Percentiles rank a stretch among this genome's conserved stretches.
phyloP scores from a whole-genome alignment of 1,139 yeast species.

The Blastobotrys raffinosifermentans region DNA sequence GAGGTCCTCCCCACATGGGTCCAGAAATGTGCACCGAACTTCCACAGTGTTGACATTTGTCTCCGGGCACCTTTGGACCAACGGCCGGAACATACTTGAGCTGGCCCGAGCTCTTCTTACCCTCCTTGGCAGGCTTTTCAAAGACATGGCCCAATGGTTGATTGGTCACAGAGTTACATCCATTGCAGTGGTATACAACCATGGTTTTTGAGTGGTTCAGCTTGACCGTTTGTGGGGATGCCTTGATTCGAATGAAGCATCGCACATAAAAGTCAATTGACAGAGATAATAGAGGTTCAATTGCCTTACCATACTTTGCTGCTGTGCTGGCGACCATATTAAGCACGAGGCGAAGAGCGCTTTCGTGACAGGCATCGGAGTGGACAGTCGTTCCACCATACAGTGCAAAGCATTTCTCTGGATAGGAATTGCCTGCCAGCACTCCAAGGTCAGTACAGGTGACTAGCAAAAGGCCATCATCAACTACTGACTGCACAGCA shows the following conservation, averaged over 20 bases:
- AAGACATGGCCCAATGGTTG: conserved; percentile 70
- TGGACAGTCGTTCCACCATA: conserved; percentile 90
- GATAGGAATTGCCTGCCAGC: conserved; percentile 91
- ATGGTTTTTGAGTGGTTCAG: conserved; percentile 61
- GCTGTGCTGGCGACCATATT: conserved; percentile 75
- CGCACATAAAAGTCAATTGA: conserved; percentile 92
- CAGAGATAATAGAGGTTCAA: conserved; percentile 78
- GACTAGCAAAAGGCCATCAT: conserved; percentile 77
- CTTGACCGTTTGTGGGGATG: conserved; percentile 78
- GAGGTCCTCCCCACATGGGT: conserved; percentile 88
- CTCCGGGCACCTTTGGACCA: conserved; percentile 47
- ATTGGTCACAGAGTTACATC: conserved; percentile 67
- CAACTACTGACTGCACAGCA: conserved; percentile 73
- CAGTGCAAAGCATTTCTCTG: conserved; percentile 90
- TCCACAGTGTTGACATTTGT: conserved; percentile 65
- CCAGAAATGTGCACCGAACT: conserved; percentile 75
- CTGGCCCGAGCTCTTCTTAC: conserved; percentile 6
- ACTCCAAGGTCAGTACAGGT: conserved; percentile 97
- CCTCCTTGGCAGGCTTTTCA: conserved; percentile 35
- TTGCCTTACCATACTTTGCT: conserved; percentile 78
- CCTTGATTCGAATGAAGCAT: conserved; percentile 67
- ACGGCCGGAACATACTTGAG: conserved; percentile 50
- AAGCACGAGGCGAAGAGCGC: conserved; percentile 79
- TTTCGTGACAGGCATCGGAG: conserved; percentile 85
- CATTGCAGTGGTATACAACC: conserved; percentile 77